Conservation (phyloP, 768 basidiomycete species). For the Jaapia argillacea region DNA sequence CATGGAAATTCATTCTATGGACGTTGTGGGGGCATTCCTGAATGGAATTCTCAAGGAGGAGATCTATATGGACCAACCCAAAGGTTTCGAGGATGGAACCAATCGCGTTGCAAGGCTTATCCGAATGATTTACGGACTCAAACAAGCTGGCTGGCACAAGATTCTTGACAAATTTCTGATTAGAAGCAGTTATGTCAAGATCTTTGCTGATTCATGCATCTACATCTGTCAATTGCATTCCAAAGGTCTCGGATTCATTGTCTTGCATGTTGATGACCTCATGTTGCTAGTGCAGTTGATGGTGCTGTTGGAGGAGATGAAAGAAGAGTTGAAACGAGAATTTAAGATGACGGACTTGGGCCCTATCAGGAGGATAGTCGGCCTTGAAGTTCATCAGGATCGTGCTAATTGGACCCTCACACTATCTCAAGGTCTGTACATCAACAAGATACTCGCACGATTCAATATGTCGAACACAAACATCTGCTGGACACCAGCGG, state of each 20-base stretch:
- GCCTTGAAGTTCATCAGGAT: conserved; percentile 11
- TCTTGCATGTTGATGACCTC: conserved; percentile 6
- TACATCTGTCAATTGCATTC: neutral
- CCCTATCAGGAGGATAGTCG: conserved; percentile 10
- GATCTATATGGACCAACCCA: conserved; percentile 24
- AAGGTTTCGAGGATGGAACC: conserved; percentile 13
- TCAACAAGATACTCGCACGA: conserved; percentile 17
- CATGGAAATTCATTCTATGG: conserved; percentile 20
- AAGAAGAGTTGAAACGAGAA: neutral
- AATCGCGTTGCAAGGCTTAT: neutral
- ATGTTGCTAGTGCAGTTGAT: neutral
- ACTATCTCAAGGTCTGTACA: conserved; percentile 22
- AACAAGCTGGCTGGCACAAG: conserved; percentile 8
- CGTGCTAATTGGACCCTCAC: conserved; percentile 11
- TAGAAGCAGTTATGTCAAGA: neutral
- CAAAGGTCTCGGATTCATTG: neutral
- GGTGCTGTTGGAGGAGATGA: neutral
- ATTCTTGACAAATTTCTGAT: neutral
- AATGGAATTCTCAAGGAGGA: conserved; percentile 20
- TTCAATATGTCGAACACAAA: conserved; percentile 17
- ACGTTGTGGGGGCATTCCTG: conserved; percentile 24
- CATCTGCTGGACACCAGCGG: conserved; percentile 18
- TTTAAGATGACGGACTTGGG: conserved; percentile 8
- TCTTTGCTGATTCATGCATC: conserved; percentile 2
- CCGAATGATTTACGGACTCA: conserved; percentile 1